Evolutionary conservation across 2,329 filamentous ascomycete species (phyloP), one percentile per base, ranked within the genome.

Genomic region (Calonectria henricotiae): DNA sequence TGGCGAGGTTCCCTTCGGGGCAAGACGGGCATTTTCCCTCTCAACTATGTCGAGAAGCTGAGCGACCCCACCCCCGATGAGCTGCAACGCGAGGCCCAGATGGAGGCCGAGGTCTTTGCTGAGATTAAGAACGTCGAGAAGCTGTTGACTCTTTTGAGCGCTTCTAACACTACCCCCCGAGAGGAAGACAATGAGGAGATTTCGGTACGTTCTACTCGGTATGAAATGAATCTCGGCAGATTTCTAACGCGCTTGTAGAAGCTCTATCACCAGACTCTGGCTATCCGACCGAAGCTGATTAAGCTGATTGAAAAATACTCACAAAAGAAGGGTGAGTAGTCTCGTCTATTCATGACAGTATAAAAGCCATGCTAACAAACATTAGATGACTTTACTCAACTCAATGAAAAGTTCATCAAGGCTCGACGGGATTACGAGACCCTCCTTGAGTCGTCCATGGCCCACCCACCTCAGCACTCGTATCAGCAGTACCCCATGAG

Each of bases 401-500:
- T 99, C 72, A 99, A 99, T 79, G 96, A 99, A 83, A 98, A 98
- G 85, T 99, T 99, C 83, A 98, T 99, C 87, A 99, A 99, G 84
- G 96, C 96, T 54, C 92, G 96, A 74, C 90, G 96, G 77, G 96
- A 99, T 83, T 99, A 99, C 81, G 96, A 99, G 83, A 92, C 94
- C 35, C 88, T 99, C n/a, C 87, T 99, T 23, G 96, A 99, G 82
- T 93, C 94, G 20, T 98, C 96, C 67, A 98, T 99, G 96, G 91
- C 95, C 1, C 96, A 98, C 76, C 93, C 95, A n/a, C 91, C 93
- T 63, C 93, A 94, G 78, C 90, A 92, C 55, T 90, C 88, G 74
- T 96, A 96, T 80, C 92, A 93, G 76, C 91, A 94, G 75, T 91
- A 91, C 73, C 84, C 86, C 49, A 85, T 90, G 82, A 85, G 88